Conservation (phyloP, 2,329 filamentous ascomycete genomes). For the Aureobasidium sp. region DNA sequence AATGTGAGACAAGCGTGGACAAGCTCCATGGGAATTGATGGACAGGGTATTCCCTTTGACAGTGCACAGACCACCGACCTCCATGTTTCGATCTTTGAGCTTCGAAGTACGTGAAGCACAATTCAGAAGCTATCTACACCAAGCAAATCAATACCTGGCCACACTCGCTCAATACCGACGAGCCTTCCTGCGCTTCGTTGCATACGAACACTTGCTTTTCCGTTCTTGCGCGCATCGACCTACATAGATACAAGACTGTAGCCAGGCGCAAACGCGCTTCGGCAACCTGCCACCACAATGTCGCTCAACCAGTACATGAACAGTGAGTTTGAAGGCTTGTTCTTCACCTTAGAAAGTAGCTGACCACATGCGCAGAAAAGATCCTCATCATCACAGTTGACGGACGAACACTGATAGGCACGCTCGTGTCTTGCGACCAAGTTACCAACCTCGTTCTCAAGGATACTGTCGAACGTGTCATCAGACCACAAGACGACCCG, state of each 20-base stretch:
- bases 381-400: slow-evolving; percentile 88
- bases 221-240: not conserved
- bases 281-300: slow-evolving; percentile 24
- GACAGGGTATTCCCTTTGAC: not conserved
- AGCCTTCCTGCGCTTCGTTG: not conserved
- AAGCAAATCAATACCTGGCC: not conserved
- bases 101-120: not conserved
- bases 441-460: slow-evolving; percentile 86
- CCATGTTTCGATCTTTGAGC: not conserved
- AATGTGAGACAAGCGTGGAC: not conserved
- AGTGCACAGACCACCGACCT: not conserved
- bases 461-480: slow-evolving; percentile 80
- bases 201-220: not conserved
- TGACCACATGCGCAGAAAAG: slow-evolving; percentile 58
- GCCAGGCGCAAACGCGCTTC: slow-evolving; percentile 17
- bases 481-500: slow-evolving; percentile 74
- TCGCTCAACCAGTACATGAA: slow-evolving; percentile 38
- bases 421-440: slow-evolving; percentile 78
- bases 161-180: not conserved
- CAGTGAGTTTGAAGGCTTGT: slow-evolving; percentile 24
- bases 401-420: slow-evolving; percentile 71
- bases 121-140: not conserved
- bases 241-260: not conserved
- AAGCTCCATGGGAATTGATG: not conserved
- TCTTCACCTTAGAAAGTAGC: slow-evolving; percentile 23